phyloP scores from a whole-genome alignment of 352 stramenopile genomes.

The Globisporangium irregulare region DNA sequence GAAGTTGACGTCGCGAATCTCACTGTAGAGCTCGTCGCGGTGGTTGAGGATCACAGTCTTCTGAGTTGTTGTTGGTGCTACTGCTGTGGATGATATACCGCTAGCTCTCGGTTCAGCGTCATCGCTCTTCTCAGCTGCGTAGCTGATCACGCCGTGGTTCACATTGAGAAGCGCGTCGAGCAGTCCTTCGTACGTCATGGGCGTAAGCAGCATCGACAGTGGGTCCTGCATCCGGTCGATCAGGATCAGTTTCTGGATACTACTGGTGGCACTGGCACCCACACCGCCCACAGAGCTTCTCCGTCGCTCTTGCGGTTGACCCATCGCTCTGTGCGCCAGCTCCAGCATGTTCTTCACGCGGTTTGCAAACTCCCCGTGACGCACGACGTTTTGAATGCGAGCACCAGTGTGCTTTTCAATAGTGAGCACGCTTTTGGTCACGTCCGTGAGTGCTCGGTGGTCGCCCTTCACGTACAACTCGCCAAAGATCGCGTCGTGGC shows the following conservation, averaged over 20 bases:
- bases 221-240: slow-evolving; percentile 80
- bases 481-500: slow-evolving; percentile 61
- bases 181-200: slow-evolving; percentile 83
- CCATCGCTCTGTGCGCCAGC: slow-evolving; percentile 31
- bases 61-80: slow-evolving; percentile 1
- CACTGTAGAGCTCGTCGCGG: slow-evolving; percentile 61
- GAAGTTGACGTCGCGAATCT: slow-evolving; percentile 81
- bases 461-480: slow-evolving; percentile 71
- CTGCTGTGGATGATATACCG: neutral
- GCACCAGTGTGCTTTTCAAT: slow-evolving; percentile 44
- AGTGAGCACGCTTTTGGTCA: slow-evolving; percentile 62
- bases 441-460: slow-evolving; percentile 50
- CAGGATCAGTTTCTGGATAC: slow-evolving; percentile 60
- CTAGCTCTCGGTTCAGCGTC: slow-evolving; percentile 2
- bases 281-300: neutral
- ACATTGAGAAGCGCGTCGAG: slow-evolving; percentile 69
- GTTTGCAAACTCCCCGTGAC: slow-evolving; percentile 49
- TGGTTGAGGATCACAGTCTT: slow-evolving; percentile 70
- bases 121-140: slow-evolving; percentile 22
- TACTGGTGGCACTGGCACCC: neutral
- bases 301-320: slow-evolving; percentile 7
- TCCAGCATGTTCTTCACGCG: slow-evolving; percentile 64
- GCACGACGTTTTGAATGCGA: slow-evolving; percentile 37
- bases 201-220: slow-evolving; percentile 76
- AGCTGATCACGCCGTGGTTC: slow-evolving; percentile 69